Evolutionary conservation across 2,329 filamentous ascomycete genomes (phyloP).

Genomic region (Diaporthe ampelina): DNA sequence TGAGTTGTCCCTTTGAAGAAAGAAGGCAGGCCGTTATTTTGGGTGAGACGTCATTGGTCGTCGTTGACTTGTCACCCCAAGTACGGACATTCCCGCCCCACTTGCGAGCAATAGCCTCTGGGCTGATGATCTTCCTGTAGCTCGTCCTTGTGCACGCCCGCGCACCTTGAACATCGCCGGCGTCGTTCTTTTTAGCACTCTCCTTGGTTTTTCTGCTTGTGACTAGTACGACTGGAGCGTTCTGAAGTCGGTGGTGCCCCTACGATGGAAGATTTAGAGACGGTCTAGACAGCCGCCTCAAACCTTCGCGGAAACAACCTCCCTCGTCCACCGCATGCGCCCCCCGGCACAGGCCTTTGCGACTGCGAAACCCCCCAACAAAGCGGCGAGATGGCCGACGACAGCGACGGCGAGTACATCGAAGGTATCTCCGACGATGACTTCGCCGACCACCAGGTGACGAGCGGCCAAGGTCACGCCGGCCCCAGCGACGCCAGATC

Average conservation of each 20-base stretch:
- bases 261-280: conserved; percentile 32
- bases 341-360: background rate
- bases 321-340: conserved; percentile 7
- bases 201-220: conserved; percentile 18
- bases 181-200: conserved; percentile 4
- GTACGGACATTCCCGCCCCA: conserved; percentile 12
- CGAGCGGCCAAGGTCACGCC: conserved; percentile 51
- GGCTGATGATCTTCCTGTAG: background rate
- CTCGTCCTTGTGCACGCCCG: background rate
- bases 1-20: background rate
- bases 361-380: background rate
- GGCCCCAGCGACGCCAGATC: conserved; percentile 44
- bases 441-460: conserved; percentile 64
- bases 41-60: conserved; percentile 27
- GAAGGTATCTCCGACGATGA: conserved; percentile 77
- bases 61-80: background rate
- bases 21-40: background rate
- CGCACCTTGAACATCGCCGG: background rate
- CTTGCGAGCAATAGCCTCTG: background rate
- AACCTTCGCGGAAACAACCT: conserved; percentile 10
- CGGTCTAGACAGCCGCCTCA: conserved; percentile 23
- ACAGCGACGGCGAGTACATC: conserved; percentile 75
- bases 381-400: conserved; percentile 70
- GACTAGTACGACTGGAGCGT: background rate
- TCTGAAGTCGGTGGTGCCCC: background rate